Base-by-base conservation (phyloP, 306 rosid genomes). In the Hippophae rhamnoides region DNA sequence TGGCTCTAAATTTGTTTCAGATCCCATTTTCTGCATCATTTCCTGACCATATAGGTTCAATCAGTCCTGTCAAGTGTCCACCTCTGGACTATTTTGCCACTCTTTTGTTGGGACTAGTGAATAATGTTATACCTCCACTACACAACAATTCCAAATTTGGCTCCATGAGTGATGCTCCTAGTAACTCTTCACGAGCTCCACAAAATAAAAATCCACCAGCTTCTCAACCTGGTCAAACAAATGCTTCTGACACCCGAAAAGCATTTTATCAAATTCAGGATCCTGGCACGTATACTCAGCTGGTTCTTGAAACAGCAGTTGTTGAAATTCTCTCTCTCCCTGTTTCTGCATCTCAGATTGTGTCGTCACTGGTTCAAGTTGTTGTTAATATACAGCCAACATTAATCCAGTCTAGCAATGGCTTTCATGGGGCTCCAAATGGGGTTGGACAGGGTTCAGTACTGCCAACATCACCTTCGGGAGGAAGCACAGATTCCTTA, bases 251-350 rank as follows among this genome's bases (percentile, higher is more conserved):
- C 66, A 75, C 84, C 76, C 92, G 77, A 72, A 92, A 85, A 63
- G 89, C 96, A 65, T 92, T 87, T 73, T 84, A 83, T 76, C 95
- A 88, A 78, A 83, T 92, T 82, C 99, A 92, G 83, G 99, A 92
- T 86, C 99, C 99, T 54, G 99, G 99, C 68, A 81, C 99, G 44
- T 83, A 85, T 65, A 88, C 99, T 56, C 96, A 85, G 66, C 86
- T 92, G 61, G 95, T 88, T 70, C 93, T 92, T 64, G 99, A 88
- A 84, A 92, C 99, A 43, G 89, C 99, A 45, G 96, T 92, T 54
- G 64, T 92, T 69, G 99, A 92, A 76, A 76, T 88, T 61, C 95
- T 92, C 61, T 92, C 95, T 66, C 99, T 92, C 63, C 96, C 99
- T 0, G 95, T 92, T 47, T 63, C 96, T 57, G 87, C 90, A 52